These are phyloP conservation scores for Phytophthora sojae DNA, from an alignment of 352 stramenopile genomes.

Conservation along the genomic window DNA sequence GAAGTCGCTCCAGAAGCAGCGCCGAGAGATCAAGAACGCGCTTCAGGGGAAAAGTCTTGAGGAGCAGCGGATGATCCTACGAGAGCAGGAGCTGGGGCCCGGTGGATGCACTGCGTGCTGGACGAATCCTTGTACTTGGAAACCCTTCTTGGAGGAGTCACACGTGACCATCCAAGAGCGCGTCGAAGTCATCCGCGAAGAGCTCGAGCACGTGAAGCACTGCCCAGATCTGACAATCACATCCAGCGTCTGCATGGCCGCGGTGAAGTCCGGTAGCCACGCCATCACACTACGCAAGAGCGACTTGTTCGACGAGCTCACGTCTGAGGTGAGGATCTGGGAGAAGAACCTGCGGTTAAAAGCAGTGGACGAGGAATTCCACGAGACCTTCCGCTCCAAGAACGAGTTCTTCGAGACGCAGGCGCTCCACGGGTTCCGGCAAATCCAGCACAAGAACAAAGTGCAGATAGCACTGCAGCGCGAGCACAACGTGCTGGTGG, in stretches of 20 bases:
- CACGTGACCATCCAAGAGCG: conserved; percentile 59
- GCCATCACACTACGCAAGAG: conserved; percentile 64
- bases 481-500: conserved; percentile 91
- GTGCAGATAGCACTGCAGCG: conserved; percentile 81
- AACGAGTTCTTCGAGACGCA: conserved; percentile 90
- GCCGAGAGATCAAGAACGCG: conserved; percentile 77
- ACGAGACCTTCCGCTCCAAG: conserved; percentile 85
- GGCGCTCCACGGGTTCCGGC: conserved; percentile 91
- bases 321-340: conserved; percentile 71
- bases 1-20: conserved; percentile 77
- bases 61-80: conserved; percentile 63
- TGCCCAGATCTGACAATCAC: conserved; percentile 53
- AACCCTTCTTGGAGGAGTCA: conserved; percentile 67
- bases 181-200: conserved; percentile 66
- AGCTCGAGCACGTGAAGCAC: conserved; percentile 79
- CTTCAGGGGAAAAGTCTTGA: conserved; percentile 69
- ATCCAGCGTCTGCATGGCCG: conserved; percentile 67
- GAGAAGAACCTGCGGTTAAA: conserved; percentile 75
- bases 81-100: conserved; percentile 76
- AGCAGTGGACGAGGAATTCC: conserved; percentile 93
- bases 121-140: conserved; percentile 73
- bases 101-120: conserved; percentile 87
- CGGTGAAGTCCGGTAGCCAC: conserved; percentile 60
- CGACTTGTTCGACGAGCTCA: conserved; percentile 82
- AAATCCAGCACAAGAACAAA: conserved; percentile 85